Conservation (phyloP, 148 eudicot species). For the Rhododendron vialii region DNA sequence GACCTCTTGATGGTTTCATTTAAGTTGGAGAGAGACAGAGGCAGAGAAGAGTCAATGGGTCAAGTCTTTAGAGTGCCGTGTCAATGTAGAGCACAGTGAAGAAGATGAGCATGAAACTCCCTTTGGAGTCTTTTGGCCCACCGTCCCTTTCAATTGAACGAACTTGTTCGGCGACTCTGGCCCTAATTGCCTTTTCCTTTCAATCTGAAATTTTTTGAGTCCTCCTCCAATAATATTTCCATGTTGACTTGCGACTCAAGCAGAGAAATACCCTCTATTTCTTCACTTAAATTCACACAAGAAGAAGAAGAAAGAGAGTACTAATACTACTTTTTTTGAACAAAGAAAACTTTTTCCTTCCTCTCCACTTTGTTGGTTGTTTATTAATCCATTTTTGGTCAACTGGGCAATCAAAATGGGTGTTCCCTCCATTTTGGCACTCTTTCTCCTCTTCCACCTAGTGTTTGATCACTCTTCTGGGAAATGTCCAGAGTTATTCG, state of each 20-base stretch:
- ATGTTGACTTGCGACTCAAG: not conserved
- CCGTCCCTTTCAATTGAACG: not conserved
- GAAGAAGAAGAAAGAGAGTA: not conserved
- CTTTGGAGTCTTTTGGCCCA: not conserved
- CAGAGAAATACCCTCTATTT: not conserved
- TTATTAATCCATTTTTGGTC: not conserved
- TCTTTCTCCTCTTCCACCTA: not conserved
- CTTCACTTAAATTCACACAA: not conserved
- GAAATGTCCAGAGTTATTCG: not conserved
- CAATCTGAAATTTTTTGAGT: not conserved
- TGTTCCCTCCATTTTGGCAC: not conserved
- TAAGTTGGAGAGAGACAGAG: too few relatives aligned
- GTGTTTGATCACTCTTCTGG: not conserved
- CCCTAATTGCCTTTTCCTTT: not conserved
- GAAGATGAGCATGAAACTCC: not conserved
- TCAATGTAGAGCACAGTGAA: not conserved
- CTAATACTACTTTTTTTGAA: not conserved
- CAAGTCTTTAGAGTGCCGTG: not conserved
- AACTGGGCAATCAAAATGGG: not conserved
- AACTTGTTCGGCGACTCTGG: not conserved
- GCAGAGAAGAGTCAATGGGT: too few relatives aligned
- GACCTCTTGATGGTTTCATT: too few relatives aligned
- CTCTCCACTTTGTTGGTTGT: too few relatives aligned
- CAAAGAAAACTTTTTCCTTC: not conserved
- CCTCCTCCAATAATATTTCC: not conserved